Conservation (phyloP, 2,329 filamentous ascomycete genomes). For the Davidsoniella neocaledoniae region DNA sequence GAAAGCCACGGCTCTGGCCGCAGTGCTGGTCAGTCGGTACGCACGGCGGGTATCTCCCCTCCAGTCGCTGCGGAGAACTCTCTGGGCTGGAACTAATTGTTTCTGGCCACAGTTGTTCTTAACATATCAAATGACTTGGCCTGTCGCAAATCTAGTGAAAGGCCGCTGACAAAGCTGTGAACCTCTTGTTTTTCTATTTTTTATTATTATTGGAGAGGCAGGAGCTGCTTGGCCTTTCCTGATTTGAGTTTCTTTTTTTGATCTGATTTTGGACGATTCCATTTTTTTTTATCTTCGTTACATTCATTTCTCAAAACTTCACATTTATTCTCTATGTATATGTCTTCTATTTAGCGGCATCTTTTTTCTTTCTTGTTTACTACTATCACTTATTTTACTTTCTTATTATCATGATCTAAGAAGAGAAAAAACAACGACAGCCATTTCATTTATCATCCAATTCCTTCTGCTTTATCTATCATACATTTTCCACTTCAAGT, state of each 20-base stretch:
- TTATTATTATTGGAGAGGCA: constrained; percentile 1
- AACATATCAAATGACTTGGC: neutral
- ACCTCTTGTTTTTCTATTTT: neutral
- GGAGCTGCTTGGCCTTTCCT: constrained; percentile 5
- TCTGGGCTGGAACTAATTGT: constrained; percentile 68
- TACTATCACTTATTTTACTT: no score
- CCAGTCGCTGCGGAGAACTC: constrained; percentile 90
- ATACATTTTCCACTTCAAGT: no score
- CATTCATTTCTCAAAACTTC: no score
- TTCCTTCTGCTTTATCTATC: no score
- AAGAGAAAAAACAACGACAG: neutral
- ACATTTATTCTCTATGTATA: no score
- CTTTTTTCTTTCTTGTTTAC: no score
- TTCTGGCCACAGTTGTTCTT: neutral
- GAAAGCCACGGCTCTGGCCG: constrained; percentile 52
- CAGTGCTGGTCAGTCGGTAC: constrained; percentile 34
- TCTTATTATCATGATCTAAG: no score
- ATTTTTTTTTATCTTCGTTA: no score
- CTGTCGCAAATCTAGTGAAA: neutral
- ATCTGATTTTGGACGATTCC: no score
- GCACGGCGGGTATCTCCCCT: constrained; percentile 59
- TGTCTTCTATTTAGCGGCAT: no score
- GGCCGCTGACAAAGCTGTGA: neutral
- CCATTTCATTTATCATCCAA: no score
- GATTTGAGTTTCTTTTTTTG: constrained; percentile 1